Evolutionary conservation across 768 basidiomycete genomes (phyloP), one percentile per base, ranked within the genome.

Genomic region (Cystofilobasidium ferigula): DNA sequence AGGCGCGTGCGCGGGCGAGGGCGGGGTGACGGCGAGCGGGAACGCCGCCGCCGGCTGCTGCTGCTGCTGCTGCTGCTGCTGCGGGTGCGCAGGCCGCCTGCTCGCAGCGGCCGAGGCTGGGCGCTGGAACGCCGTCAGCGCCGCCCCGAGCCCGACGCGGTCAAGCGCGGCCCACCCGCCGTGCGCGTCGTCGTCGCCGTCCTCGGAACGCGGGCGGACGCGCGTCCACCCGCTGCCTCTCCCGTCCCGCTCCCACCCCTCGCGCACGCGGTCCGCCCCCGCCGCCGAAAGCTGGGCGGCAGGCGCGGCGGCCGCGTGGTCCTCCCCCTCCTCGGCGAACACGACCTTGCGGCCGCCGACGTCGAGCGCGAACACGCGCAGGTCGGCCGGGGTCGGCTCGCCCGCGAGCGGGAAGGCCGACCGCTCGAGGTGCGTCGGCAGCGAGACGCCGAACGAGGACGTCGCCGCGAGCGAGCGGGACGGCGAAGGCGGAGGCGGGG

Each of bases 281-380:
- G 28, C 40, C 32, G n/a, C n/a, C n/a, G 40, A 22, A 26, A 8
- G n/a, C 16, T 6, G 35, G 22, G 20, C 34, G 45, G 28, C 14
- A n/a, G n/a, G n/a, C n/a, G n/a, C n/a, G n/a, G n/a, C n/a, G n/a
- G n/a, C n/a, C n/a, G n/a, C n/a, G n/a, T n/a, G n/a, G n/a, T n/a
- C n/a, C n/a, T n/a, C n/a, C n/a, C n/a, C 67, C 32, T 68, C 61
- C 61, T 68, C 61, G 22, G 56, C 24, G 48, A 68, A 68, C 34
- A 68, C 32, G 43, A 68, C 67, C 24, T 57, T 57, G 26, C 53
- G 40, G 16, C 67, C 67, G 18, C 56, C 61, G 36, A 68, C 40
- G 43, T 10, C 24, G 20, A 68, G 28, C 16, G 67, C 30, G 32
- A 68, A 68, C 43, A 63, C 62, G 6, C 56, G 54, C 24, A 68